Base-by-base conservation (phyloP, 495 filamentous ascomycete species). In the Rhizodiscina lignyota region DNA sequence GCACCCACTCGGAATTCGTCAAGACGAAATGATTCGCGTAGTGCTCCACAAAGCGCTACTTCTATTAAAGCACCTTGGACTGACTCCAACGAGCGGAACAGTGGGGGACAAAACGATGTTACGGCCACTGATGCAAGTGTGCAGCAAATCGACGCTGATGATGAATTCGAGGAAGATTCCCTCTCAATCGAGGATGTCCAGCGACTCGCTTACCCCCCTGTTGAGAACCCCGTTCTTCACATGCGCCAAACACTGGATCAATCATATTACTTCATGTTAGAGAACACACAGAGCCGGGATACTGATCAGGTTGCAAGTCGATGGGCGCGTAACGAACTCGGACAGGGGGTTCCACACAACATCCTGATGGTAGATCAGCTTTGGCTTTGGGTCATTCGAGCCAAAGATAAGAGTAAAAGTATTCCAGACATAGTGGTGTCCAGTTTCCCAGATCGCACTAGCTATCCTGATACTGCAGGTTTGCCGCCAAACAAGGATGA, bases 281-380 rank as follows among this genome's bases (percentile, higher is more conserved):
- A 79, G 44, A 80, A 74, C 1, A 58, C 69, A 39, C 61, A 55
- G 16, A n/a, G n/a, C n/a, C 67, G 77, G 13, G 77, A 82, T 40
- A 56, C 63, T 32, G 75, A 79, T 43, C 77, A 82, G 50, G 75
- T 82, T 3, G 74, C 80, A 2, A 79, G 70, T 43, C 64, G 76
- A 3, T 79, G 77, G 44, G 67, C 45, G 26, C 63, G 40, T 52
- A 58, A 39, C 60, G n/a, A n/a, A n/a, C n/a, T n/a, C n/a, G n/a
- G n/a, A n/a, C 57, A 3, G 49, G 55, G 30, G 47, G 47, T 32
- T 6, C 6, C 6, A 11, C 10, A 10, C 10, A 80, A 79, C 42
- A 68, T 82, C 8, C 73, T 79, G 47, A 82, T 80, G 75, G 76
- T 82, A 3, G 76, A 80, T 45, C 74, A 80, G 46, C 55, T 80